These are phyloP conservation scores for Leccinum ochraceum DNA, from an alignment of 768 basidiomycete genomes.

Conservation along the genomic window DNA sequence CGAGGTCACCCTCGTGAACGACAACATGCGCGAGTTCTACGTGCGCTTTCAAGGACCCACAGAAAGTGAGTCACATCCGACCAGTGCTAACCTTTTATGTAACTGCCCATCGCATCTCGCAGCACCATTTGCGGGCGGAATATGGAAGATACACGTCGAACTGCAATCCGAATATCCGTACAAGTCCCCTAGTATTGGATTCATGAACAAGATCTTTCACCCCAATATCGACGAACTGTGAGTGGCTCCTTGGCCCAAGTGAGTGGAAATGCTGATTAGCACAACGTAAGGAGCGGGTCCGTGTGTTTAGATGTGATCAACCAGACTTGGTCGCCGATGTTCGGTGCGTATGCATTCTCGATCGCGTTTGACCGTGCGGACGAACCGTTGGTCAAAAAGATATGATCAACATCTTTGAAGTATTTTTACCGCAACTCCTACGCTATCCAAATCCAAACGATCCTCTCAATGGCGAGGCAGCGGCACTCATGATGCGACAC, in stretches of 20 bases:
- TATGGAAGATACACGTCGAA: constrained; percentile 99
- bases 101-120: constrained; percentile 9
- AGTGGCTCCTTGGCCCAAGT: constrained; percentile 32
- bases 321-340: constrained; percentile 99
- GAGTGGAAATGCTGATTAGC: not conserved
- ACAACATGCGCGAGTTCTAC: constrained; percentile 99
- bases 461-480: constrained; percentile 97
- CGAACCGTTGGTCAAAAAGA: constrained; percentile 48
- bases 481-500: constrained; percentile 95
- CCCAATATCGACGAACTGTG: constrained; percentile 99
- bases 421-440: constrained; percentile 94
- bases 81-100: constrained; percentile 1
- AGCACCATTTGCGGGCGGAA: constrained; percentile 98
- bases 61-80: constrained; percentile 69
- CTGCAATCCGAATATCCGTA: constrained; percentile 98
- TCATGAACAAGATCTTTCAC: constrained; percentile 99
- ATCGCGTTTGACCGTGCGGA: constrained; percentile 1
- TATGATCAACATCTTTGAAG: constrained; percentile 99
- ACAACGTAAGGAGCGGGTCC: constrained; percentile 77
- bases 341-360: constrained; percentile 59
- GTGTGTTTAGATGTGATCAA: constrained; percentile 99
- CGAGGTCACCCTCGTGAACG: constrained; percentile 95
- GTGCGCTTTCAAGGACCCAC: constrained; percentile 92
- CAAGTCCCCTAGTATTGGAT: constrained; percentile 98
- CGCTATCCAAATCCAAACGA: constrained; percentile 99